Evolutionary conservation across 208 protist species (phyloP).

Genomic region (Trypanosoma scelopori): DNA sequence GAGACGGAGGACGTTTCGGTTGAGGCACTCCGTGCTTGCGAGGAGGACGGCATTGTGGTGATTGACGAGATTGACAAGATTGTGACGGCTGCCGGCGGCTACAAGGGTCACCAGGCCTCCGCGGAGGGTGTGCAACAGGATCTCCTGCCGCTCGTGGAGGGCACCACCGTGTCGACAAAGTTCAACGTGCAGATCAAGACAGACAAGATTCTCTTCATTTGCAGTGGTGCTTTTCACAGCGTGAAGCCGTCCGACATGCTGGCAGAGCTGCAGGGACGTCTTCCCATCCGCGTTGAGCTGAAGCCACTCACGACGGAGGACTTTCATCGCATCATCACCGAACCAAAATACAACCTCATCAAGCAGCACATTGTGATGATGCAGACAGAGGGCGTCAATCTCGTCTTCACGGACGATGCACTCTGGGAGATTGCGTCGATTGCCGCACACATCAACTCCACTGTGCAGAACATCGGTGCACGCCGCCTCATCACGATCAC

Average conservation of each 20-base stretch:
- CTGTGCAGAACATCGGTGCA: conserved; percentile 98
- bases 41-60: conserved; percentile 98
- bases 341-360: conserved; percentile 97
- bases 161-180: conserved; percentile 96
- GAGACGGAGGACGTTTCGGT: conserved; percentile 92
- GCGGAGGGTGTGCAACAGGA: conserved; percentile 98
- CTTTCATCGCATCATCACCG: conserved; percentile 97
- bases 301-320: conserved; percentile 95
- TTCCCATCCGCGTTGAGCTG: conserved; percentile 98
- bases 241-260: conserved; percentile 95
- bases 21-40: conserved; percentile 93
- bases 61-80: conserved; percentile 99
- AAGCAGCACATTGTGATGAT: conserved; percentile 95
- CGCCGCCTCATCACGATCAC: conserved; percentile 97
- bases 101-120: conserved; percentile 92
- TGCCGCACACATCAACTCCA: conserved; percentile 94
- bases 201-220: conserved; percentile 98
- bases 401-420: conserved; percentile 94
- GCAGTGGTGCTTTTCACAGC: conserved; percentile 97
- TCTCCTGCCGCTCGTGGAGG: conserved; percentile 97
- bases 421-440: conserved; percentile 95
- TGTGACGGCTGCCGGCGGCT: conserved; percentile 82
- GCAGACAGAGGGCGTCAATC: conserved; percentile 94
- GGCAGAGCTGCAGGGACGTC: conserved; percentile 95
- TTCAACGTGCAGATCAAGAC: conserved; percentile 97